These are phyloP conservation scores for Kitagawia praeruptora DNA, from an alignment of 129 eudicot genomes.

Conservation along the genomic window DNA sequence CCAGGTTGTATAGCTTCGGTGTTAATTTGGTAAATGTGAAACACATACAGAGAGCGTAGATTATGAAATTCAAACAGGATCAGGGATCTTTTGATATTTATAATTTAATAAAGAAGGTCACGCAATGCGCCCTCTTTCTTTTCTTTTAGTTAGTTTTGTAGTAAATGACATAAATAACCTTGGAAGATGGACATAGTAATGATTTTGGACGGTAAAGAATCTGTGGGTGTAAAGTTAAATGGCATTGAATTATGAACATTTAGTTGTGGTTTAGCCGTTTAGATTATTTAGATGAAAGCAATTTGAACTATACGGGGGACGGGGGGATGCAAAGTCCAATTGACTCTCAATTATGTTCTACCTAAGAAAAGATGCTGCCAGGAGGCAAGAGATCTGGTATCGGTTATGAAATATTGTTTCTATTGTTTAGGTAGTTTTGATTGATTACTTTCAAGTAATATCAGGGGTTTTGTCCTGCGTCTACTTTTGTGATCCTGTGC, in stretches of 20 bases:
- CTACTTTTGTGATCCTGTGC: neutral
- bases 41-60: neutral
- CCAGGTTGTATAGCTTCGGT: neutral
- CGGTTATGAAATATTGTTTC: neutral
- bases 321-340: neutral
- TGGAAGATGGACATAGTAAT: neutral
- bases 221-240: no score
- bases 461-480: neutral
- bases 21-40: neutral
- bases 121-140: neutral
- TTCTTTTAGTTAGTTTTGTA: no score
- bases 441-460: neutral
- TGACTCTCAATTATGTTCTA: neutral
- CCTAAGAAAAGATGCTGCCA: neutral
- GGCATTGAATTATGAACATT: neutral
- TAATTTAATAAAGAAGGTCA: neutral
- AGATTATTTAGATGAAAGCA: no score
- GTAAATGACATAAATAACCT: neutral
- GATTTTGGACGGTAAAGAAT: no score
- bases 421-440: neutral
- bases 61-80: neutral
- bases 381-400: no score
- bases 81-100: neutral
- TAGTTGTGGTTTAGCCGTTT: neutral
- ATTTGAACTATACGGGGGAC: no score